Evolutionary conservation across 345 rosid genomes (phyloP).

Genomic region (Laguncularia racemosa): DNA sequence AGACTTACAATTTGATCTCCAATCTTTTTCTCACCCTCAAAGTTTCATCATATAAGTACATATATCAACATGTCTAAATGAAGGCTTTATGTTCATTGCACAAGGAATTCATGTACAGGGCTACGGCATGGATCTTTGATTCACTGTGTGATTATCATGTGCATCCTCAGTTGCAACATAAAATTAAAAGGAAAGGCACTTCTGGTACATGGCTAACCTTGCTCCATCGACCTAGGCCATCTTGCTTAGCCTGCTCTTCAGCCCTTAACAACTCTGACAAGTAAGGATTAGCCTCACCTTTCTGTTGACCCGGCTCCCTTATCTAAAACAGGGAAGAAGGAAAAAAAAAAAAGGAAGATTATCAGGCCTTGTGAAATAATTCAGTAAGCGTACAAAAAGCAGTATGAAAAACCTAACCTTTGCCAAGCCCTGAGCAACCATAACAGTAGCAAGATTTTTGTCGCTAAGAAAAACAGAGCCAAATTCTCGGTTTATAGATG

Average conservation of each 20-base stretch:
- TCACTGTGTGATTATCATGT: not conserved
- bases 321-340: constrained; percentile 43
- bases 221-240: constrained; percentile 84
- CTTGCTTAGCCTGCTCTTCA: constrained; percentile 77
- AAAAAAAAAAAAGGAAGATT: not conserved
- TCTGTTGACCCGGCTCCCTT: constrained; percentile 74
- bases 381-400: too few relatives aligned
- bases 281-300: constrained; percentile 86
- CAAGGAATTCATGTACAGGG: not conserved
- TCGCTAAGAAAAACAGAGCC: constrained; percentile 85
- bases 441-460: constrained; percentile 63
- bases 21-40: too few relatives aligned
- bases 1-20: too few relatives aligned
- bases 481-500: constrained; percentile 75
- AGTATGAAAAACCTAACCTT: constrained; percentile 39
- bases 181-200: not conserved
- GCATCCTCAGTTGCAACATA: not conserved
- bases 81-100: not conserved
- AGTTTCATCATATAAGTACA: too few relatives aligned
- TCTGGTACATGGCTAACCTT: constrained; percentile 40
- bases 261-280: constrained; percentile 50
- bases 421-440: constrained; percentile 87
- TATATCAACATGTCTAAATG: not conserved
- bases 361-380: not conserved
- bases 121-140: not conserved